Percentiles rank a stretch among this genome's conserved stretches.
Conservation (phyloP, 75 land plant genomes). For the Pseudotsuga menziesii region DNA sequence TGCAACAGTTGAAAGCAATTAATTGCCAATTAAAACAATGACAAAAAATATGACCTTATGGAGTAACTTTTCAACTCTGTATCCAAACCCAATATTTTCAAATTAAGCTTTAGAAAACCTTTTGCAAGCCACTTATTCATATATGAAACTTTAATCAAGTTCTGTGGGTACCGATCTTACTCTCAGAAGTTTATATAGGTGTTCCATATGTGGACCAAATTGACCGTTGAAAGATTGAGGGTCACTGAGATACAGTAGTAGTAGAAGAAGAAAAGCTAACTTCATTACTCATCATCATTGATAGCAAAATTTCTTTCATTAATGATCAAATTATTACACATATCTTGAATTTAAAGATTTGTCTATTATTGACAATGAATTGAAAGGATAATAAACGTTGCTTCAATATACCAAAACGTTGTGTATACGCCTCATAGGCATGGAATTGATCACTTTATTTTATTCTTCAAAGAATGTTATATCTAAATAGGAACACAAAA, state of each 20-base stretch:
- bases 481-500: conserved; percentile 14
- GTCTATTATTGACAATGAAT: too few species aligned
- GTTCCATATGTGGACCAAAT: conserved; percentile 88
- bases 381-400: background rate
- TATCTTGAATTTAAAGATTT: too few species aligned
- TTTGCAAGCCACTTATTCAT: background rate
- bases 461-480: background rate
- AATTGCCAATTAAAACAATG: background rate
- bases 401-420: background rate
- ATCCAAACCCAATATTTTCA: background rate
- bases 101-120: background rate
- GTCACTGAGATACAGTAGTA: conserved; percentile 97
- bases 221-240: conserved; percentile 67
- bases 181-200: conserved; percentile 83
- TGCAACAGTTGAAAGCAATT: conserved; percentile 11
- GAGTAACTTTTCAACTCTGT: background rate
- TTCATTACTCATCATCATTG: too few species aligned
- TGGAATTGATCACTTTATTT: background rate
- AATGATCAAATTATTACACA: too few species aligned
- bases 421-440: background rate
- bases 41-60: background rate
- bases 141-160: background rate
- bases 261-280: too few species aligned
- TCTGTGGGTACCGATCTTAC: conserved; percentile 37
- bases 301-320: too few species aligned